Conservation (phyloP, 192 early-diverging fungal genomes). For the Powellomyces hirtus region DNA sequence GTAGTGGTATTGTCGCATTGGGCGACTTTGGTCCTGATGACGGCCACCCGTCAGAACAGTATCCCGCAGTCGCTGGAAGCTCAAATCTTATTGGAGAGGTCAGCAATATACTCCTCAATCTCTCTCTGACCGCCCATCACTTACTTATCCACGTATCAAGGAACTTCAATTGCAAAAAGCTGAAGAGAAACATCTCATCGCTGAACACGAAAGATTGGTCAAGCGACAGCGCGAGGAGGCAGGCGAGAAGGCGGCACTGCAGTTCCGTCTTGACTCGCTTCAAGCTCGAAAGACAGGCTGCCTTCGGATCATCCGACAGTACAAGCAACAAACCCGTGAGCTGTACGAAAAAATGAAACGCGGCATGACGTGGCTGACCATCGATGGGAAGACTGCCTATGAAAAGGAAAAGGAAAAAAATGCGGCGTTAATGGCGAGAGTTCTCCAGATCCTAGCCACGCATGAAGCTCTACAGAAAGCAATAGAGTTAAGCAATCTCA, state of each 20-base stretch:
- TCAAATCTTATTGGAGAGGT: not conserved
- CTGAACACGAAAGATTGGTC: slow-evolving; percentile 3
- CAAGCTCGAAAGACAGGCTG: not conserved
- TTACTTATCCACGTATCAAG: not conserved
- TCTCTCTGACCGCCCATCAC: not conserved
- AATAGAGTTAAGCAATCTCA: too few relatives aligned
- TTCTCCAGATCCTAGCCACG: not conserved
- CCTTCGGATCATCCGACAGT: slow-evolving; percentile 8
- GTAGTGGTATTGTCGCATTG: too few relatives aligned
- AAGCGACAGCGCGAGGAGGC: slow-evolving; percentile 17
- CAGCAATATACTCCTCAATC: not conserved
- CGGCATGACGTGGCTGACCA: not conserved
- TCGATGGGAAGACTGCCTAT: slow-evolving; percentile 8
- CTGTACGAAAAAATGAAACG: slow-evolving; percentile 5
- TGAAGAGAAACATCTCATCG: slow-evolving; percentile 4
- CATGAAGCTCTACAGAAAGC: not conserved
- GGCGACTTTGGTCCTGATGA: not conserved
- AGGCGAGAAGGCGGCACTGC: slow-evolving; percentile 23
- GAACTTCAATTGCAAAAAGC: slow-evolving; percentile 3
- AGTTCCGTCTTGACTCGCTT: slow-evolving; percentile 25
- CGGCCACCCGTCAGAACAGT: too few relatives aligned
- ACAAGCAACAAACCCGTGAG: slow-evolving; percentile 14
- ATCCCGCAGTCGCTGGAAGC: too few relatives aligned
- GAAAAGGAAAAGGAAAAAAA: slow-evolving; percentile 22
- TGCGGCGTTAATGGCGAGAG: slow-evolving; percentile 7